Percentiles rank a stretch among this genome's conserved stretches.
Conservation (phyloP, 1,284 basidiomycete species). For the Garcileccinum viscosum region DNA sequence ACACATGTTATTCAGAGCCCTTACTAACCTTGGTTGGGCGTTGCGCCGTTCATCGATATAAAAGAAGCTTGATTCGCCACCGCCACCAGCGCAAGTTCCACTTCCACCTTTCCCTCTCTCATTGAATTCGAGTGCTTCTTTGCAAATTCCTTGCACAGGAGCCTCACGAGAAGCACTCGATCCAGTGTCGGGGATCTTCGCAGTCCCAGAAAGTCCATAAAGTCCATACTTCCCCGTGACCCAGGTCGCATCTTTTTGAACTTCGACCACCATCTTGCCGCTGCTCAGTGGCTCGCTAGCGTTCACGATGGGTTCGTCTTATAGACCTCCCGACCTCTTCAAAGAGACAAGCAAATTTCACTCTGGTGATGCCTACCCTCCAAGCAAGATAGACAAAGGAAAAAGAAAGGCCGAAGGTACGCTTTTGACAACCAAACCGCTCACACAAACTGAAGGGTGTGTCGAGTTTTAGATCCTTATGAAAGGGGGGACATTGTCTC, state of each 20-base stretch:
- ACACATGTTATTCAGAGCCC: too few relatives aligned
- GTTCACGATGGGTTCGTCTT: constrained; percentile 12
- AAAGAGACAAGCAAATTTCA: neutral
- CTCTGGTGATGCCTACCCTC: constrained; percentile 1
- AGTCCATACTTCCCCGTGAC: neutral
- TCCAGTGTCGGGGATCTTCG: constrained; percentile 10
- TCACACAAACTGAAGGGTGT: neutral
- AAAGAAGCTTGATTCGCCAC: too few relatives aligned
- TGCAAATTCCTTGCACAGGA: constrained; percentile 11
- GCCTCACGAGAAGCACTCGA: constrained; percentile 11
- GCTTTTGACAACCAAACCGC: neutral
- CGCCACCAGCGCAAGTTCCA: too few relatives aligned
- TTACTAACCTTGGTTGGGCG: too few relatives aligned
- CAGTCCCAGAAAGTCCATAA: constrained; percentile 13
- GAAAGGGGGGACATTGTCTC: neutral
- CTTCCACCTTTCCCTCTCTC: constrained; percentile 1
- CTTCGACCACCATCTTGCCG: neutral
- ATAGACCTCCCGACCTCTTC: constrained; percentile 27
- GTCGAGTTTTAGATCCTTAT: constrained; percentile 18
- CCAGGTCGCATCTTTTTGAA: neutral
- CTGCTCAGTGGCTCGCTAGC: neutral
- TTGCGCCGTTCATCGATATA: too few relatives aligned
- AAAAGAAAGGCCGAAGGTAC: constrained; percentile 31
- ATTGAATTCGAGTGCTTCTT: constrained; percentile 7
- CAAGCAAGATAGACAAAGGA: constrained; percentile 27